Evolutionary conservation across 352 stramenopile genomes (phyloP).

Genomic region (Pilasporangium apinafurcum): DNA sequence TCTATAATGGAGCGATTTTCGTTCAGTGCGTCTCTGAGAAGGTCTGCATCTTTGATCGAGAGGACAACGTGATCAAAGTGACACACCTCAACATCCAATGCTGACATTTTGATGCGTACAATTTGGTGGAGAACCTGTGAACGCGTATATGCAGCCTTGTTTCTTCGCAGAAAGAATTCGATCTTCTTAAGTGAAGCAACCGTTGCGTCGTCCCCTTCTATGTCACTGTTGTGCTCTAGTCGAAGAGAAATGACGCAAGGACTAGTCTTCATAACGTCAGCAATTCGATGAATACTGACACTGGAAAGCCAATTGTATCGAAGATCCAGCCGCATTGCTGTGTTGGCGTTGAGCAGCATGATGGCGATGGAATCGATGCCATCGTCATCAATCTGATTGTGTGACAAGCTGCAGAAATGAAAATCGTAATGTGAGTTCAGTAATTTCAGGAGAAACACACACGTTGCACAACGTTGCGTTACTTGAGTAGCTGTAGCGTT

Average conservation of each 20-base stretch:
- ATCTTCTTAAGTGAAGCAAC: conserved; percentile 16
- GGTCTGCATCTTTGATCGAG: conserved; percentile 22
- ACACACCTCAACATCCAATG: conserved; percentile 15
- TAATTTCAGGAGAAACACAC: not conserved
- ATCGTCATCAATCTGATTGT: conserved; percentile 35
- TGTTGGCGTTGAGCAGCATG: conserved; percentile 14
- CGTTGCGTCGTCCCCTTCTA: conserved; percentile 13
- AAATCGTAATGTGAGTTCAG: not conserved
- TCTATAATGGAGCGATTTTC: conserved; percentile 21
- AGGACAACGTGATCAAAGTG: conserved; percentile 27
- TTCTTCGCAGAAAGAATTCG: conserved; percentile 29
- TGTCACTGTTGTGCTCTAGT: conserved; percentile 26
- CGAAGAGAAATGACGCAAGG: conserved; percentile 14
- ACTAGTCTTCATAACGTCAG: conserved; percentile 16
- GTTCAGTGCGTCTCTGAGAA: conserved; percentile 17
- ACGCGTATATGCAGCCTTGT: conserved; percentile 11
- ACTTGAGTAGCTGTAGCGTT: conserved; percentile 6
- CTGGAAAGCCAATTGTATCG: conserved; percentile 18
- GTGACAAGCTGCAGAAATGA: conserved; percentile 12
- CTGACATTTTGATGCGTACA: conserved; percentile 12
- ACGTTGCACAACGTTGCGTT: conserved; percentile 11
- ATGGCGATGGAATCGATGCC: conserved; percentile 12
- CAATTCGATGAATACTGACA: conserved; percentile 13
- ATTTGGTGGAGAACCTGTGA: conserved; percentile 6
- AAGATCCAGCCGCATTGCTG: conserved; percentile 21